Evolutionary conservation across 148 eudicot species (phyloP).

Genomic region (Rhododendron henanense): DNA sequence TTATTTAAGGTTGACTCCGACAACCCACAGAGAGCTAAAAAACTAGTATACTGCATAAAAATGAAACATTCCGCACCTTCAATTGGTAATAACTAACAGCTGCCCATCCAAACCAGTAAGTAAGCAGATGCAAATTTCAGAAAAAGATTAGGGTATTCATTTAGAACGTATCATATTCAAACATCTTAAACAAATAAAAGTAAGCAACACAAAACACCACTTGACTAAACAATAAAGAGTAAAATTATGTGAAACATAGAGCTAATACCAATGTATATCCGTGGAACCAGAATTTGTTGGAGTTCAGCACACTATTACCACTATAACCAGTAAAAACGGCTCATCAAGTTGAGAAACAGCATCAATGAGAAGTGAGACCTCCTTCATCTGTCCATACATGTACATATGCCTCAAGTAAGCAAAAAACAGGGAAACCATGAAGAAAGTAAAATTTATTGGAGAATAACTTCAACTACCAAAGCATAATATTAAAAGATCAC

Average conservation of each 20-base stretch:
- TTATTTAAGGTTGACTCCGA: neutral
- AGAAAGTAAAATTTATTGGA: conserved; percentile 9
- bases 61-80: neutral
- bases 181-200: neutral
- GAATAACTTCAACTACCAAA: conserved; percentile 44
- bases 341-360: conserved; percentile 92
- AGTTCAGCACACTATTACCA: conserved; percentile 99
- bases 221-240: neutral
- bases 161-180: neutral
- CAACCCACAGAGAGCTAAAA: neutral
- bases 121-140: neutral
- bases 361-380: conserved; percentile 88
- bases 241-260: conserved; percentile 59
- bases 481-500: conserved; percentile 69
- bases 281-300: conserved; percentile 94
- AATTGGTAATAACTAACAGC: neutral
- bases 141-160: neutral
- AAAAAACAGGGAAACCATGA: conserved; percentile 6
- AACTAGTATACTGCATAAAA: neutral
- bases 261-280: conserved; percentile 95
- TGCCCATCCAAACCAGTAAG: neutral
- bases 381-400: conserved; percentile 79
- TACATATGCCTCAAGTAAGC: conserved; percentile 17
- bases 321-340: conserved; percentile 98
- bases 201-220: neutral